These are phyloP conservation scores for Cladosporium sp. DNA, from an alignment of 2,329 filamentous ascomycete genomes.

Conservation along the genomic window DNA sequence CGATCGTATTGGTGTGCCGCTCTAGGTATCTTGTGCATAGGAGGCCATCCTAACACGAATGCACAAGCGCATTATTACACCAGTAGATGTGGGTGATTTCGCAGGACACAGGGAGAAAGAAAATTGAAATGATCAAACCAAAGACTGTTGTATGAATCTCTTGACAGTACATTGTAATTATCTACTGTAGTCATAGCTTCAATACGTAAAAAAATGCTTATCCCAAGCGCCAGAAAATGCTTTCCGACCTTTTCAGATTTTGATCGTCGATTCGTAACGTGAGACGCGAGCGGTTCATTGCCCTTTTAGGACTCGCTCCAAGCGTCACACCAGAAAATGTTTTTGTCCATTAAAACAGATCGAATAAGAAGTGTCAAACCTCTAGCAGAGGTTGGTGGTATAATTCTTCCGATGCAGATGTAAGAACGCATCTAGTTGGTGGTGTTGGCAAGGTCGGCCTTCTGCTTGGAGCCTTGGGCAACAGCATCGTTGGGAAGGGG, in stretches of 20 bases:
- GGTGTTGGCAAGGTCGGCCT: slow-evolving; percentile 39
- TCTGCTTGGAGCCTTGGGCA: slow-evolving; percentile 43
- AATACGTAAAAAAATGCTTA: background rate
- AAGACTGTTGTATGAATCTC: background rate
- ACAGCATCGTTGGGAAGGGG: slow-evolving; percentile 58
- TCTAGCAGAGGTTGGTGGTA: background rate
- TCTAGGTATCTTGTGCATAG: background rate
- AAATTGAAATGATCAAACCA: too few relatives aligned
- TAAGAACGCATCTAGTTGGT: slow-evolving; percentile 26
- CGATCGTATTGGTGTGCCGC: slow-evolving; percentile 21
- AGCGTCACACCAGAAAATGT: background rate
- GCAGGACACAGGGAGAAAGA: too few relatives aligned
- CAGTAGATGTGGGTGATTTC: too few relatives aligned
- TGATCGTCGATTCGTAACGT: slow-evolving; percentile 8
- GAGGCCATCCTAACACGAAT: too few relatives aligned
- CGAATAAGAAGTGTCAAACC: slow-evolving; percentile 1
- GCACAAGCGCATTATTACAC: too few relatives aligned
- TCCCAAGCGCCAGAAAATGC: background rate
- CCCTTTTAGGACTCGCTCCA: background rate
- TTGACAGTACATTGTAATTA: background rate
- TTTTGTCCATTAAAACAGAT: slow-evolving; percentile 1
- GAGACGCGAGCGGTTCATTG: background rate
- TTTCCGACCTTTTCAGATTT: background rate
- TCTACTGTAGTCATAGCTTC: background rate
- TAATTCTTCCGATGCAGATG: background rate